A percentile compares a stretch with the other conserved stretches of the same genome.
These are phyloP conservation scores for Incumbomyces lentus DNA, from an alignment of 2,329 filamentous ascomycete species.

Conservation along the genomic window DNA sequence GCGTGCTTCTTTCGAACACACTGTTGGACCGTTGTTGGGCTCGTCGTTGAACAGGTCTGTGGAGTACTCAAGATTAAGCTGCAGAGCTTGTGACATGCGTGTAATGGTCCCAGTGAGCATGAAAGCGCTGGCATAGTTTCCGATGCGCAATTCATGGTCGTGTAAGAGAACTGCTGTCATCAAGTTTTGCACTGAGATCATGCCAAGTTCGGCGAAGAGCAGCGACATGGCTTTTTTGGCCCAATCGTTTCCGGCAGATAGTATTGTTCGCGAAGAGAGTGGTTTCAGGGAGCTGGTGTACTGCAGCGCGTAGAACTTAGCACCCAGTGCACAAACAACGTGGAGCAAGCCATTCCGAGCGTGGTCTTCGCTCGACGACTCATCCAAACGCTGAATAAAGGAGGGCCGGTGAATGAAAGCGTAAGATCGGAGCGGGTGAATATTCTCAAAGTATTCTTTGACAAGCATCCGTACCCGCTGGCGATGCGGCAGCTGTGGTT, in stretches of 20 bases:
- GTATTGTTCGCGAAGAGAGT: slow-evolving; percentile 2
- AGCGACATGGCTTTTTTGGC: slow-evolving; percentile 6
- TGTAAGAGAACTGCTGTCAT: slow-evolving; percentile 23
- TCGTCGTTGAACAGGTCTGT: slow-evolving; percentile 24
- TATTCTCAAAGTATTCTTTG: slow-evolving; percentile 22
- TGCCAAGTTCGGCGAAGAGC: slow-evolving; percentile 4
- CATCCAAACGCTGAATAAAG: slow-evolving; percentile 21
- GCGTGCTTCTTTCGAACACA: slow-evolving; percentile 21
- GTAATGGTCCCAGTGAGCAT: slow-evolving; percentile 25
- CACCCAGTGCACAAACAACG: slow-evolving; percentile 21
- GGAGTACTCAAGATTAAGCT: slow-evolving; percentile 26
- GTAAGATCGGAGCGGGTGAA: slow-evolving; percentile 22
- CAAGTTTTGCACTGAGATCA: slow-evolving; percentile 8
- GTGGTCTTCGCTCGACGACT: slow-evolving; percentile 14
- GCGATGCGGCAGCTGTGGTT: slow-evolving; percentile 1
- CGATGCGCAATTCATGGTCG: slow-evolving; percentile 24
- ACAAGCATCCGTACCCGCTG: slow-evolving; percentile 8
- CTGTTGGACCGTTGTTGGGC: slow-evolving; percentile 9
- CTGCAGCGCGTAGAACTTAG: slow-evolving; percentile 13
- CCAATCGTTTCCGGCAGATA: slow-evolving; percentile 10
- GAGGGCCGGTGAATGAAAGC: slow-evolving; percentile 23
- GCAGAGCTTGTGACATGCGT: slow-evolving; percentile 24
- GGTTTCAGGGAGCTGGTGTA: slow-evolving; percentile 4
- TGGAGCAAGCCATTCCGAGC: slow-evolving; percentile 19
- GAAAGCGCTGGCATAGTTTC: slow-evolving; percentile 26